Base-by-base conservation (phyloP, 768 basidiomycete genomes). In the Gloeopeniophorella convolvens region DNA sequence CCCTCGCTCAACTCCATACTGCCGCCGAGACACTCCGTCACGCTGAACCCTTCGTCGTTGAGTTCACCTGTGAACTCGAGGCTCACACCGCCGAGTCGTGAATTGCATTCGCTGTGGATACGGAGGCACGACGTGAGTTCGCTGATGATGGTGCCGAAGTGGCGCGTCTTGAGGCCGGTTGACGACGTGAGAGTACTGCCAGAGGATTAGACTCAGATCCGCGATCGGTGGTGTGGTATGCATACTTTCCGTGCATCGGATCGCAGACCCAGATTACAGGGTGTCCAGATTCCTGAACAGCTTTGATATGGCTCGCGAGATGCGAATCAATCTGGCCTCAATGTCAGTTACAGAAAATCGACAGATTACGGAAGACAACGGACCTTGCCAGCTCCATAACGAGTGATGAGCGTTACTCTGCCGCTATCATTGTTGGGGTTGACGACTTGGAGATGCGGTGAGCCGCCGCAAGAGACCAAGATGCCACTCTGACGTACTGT, bases 171-270 rank as follows among this genome's bases (percentile, higher is more conserved):
- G 54, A 92, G 75, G 12, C 89, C 89, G 0, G 75, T 77, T 23
- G 75, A 70, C 5, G 91, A 89, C 1, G 88, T 88, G 48, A 84
- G 77, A 2, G 94, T 97, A 70, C 90, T 95, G 54, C 13, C 24
- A 28, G 26, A 21, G 18, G 11, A 5, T 51, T 21, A 36, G 32
- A 13, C 10, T 13, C 13, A 28, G n/a, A 16, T 36, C 13, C 2
- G 42, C 34, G 26, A 30, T n/a, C n/a, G n/a, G n/a, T n/a, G 23
- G 42, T 40, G 52, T 28, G 36, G n/a, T 26, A n/a, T 4, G 75
- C 88, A 59, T 62, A 92, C 91, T 97, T 96, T 71, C 94, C 95
- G 60, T 98, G 95, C 95, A 98, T 98, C 2, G 94, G 93, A 68
- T 98, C 96, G 62, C 89, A 94, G 42, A 94, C 78, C 92, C 94